Base-by-base conservation (phyloP, 768 basidiomycete species). In the Tephrocybe rancida region DNA sequence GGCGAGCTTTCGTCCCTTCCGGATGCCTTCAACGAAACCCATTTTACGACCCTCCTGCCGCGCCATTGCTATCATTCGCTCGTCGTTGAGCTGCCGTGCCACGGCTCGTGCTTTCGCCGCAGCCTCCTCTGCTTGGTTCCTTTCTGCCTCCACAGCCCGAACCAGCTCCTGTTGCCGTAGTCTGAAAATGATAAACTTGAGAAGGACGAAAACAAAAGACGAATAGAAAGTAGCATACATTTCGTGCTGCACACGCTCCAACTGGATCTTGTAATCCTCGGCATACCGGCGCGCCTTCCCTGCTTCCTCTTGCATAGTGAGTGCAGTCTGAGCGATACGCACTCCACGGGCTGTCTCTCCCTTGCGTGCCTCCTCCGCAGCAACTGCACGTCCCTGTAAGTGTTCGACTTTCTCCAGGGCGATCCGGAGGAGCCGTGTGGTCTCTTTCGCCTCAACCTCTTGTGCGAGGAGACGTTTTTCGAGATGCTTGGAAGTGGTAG, bases 11-110 rank as follows among this genome's bases (percentile, higher is more conserved):
- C 68, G 60, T 4, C 85, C 86, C 45, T 84, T 83, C 32, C 72
- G 69, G 14, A 81, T 66, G 0, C 86, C 86, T 55, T 75, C 72
- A 44, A 77, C 73, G 54, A 66, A 75, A 1, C 76, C 76, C 52
- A 70, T 57, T 47, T 59, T 64, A 32, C 83, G 67, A 5, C 86
- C 86, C 44, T 85, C 77, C 58, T 86, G 84, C 37, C 74, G 73
- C 2, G 87, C 87, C 0, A 73, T 57, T 2, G 79, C 62, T 3
- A 83, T 41, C 42, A 79, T 59, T 32, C 73, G 78, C 66, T 86
- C 79, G 50, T 84, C 76, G 52, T 81, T 80, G 38, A 85, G 56
- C 63, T 77, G 78, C 24, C 86, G 71, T n/a, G 85, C 74, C 30
- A 74, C 71, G n/a, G 67, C 73, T 26, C 83, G 74, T 19, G 84